These are phyloP conservation scores for Encephalitozoon cuniculi DNA, from an alignment of 371 early-diverging fungal species.

Conservation along the genomic window DNA sequence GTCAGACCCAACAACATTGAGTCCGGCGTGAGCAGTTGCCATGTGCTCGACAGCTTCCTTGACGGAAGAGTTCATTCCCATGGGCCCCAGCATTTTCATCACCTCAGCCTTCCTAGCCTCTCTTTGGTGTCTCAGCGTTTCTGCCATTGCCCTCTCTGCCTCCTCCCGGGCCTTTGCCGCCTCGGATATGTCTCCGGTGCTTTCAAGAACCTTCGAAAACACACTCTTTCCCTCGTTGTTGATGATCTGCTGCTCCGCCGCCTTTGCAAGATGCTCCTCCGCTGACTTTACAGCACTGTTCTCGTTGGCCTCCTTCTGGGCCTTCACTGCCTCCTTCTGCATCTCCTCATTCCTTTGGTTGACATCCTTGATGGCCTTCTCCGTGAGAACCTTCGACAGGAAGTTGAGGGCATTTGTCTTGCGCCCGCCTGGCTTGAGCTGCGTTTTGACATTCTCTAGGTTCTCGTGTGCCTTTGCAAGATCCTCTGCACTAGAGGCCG, in stretches of 20 bases:
- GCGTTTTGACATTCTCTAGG: neutral
- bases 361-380: neutral
- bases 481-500: neutral
- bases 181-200: constrained; percentile 16
- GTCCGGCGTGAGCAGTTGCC: constrained; percentile 43
- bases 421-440: neutral
- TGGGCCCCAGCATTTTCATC: neutral
- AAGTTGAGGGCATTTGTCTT: neutral
- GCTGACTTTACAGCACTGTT: constrained; percentile 6
- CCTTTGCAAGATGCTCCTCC: constrained; percentile 26
- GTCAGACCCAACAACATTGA: constrained; percentile 31
- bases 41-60: constrained; percentile 23
- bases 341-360: neutral
- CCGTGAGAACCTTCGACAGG: neutral
- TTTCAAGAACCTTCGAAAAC: constrained; percentile 18
- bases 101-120: neutral
- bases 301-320: constrained; percentile 12
- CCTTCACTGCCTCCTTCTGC: neutral
- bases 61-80: constrained; percentile 10
- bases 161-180: constrained; percentile 19
- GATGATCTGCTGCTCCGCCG: neutral
- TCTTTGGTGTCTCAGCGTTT: constrained; percentile 9
- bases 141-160: neutral
- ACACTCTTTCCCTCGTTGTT: constrained; percentile 27
- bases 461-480: neutral